Percentiles rank a stretch among this genome's conserved stretches.
phyloP scores from a whole-genome alignment of 2,329 filamentous ascomycete genomes.

The Apiospora marii region DNA sequence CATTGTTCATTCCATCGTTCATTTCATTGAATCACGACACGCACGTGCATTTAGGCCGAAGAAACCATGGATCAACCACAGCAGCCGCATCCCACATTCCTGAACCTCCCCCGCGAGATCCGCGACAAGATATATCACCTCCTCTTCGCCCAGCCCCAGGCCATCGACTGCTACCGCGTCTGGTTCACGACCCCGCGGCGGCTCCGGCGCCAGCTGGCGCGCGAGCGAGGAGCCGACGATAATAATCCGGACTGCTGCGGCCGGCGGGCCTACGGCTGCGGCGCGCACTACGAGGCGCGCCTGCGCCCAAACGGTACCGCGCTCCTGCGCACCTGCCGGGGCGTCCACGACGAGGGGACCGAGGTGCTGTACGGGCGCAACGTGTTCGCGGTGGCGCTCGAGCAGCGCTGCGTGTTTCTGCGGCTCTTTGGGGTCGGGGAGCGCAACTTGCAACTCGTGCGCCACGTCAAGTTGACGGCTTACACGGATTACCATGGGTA shows the following conservation, averaged over 20 bases:
- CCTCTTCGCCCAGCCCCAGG: neutral
- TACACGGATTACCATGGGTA: constrained; percentile 25
- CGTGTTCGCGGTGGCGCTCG: constrained; percentile 27
- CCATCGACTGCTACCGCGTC: neutral
- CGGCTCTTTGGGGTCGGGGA: constrained; percentile 28
- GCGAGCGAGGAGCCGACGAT: neutral
- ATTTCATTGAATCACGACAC: too few relatives aligned
- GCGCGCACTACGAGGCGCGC: neutral
- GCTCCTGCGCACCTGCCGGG: neutral
- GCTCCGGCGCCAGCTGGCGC: neutral
- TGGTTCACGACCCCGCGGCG: neutral
- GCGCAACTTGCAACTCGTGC: constrained; percentile 26
- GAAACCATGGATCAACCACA: neutral
- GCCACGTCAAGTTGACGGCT: constrained; percentile 19
- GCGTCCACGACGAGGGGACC: constrained; percentile 24
- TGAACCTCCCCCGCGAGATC: neutral
- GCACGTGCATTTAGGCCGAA: neutral
- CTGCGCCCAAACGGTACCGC: neutral
- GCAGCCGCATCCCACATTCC: neutral
- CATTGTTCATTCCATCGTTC: too few relatives aligned
- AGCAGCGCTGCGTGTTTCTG: constrained; percentile 22
- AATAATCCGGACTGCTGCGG: neutral
- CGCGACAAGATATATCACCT: neutral
- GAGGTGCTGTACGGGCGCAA: constrained; percentile 27
- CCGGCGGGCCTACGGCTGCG: neutral